These are phyloP conservation scores for Xylaria scruposa DNA, from an alignment of 495 filamentous ascomycete species.

Conservation along the genomic window DNA sequence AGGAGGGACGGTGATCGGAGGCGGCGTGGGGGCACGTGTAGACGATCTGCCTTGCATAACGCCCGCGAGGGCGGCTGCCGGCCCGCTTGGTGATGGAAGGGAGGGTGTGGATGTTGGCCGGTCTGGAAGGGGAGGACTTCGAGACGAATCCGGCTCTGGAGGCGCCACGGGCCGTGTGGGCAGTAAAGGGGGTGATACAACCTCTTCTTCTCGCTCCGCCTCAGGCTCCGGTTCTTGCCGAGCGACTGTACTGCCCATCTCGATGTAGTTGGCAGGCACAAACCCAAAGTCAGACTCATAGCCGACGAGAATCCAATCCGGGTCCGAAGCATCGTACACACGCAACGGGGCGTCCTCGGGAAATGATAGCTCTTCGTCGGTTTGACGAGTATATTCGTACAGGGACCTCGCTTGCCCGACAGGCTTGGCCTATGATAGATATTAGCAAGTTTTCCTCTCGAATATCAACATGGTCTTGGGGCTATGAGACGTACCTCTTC, in stretches of 20 bases:
- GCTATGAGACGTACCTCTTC: constrained; percentile 76
- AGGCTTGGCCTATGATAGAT: constrained; percentile 67
- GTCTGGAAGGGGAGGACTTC: constrained; percentile 45
- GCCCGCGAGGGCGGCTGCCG: constrained; percentile 45
- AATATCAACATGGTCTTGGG: neutral
- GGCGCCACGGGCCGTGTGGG: constrained; percentile 34
- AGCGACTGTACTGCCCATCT: constrained; percentile 54
- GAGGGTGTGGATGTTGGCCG: constrained; percentile 34
- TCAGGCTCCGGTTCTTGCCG: constrained; percentile 30
- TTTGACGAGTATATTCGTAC: constrained; percentile 96
- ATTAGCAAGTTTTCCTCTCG: constrained; percentile 27
- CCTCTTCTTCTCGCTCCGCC: constrained; percentile 8
- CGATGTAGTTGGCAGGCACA: constrained; percentile 97
- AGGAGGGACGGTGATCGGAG: constrained; percentile 42
- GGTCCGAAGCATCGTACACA: constrained; percentile 90
- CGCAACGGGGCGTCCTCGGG: constrained; percentile 82
- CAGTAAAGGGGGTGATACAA: constrained; percentile 32
- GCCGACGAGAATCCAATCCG: constrained; percentile 95
- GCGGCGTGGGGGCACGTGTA: constrained; percentile 33
- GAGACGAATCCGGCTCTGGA: constrained; percentile 51
- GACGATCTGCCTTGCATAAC: constrained; percentile 43
- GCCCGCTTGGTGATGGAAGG: constrained; percentile 30
- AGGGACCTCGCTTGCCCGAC: constrained; percentile 78
- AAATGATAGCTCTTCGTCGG: constrained; percentile 97
- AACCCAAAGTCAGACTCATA: constrained; percentile 88